phyloP scores from a whole-genome alignment of 257 asterid species.

The Nicotiana undulata region DNA sequence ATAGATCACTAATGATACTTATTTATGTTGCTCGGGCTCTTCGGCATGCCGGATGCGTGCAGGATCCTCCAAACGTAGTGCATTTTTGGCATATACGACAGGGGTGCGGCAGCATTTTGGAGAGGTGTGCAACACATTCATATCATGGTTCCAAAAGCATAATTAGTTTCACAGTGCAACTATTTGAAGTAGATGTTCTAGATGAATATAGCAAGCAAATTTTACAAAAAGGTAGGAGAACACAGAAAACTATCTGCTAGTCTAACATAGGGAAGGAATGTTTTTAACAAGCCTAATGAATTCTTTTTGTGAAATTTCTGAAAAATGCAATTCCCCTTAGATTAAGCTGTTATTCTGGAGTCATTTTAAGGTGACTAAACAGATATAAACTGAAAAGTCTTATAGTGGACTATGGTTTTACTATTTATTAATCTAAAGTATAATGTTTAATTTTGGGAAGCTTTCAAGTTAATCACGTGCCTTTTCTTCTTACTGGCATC shows the following conservation, averaged over 20 bases:
- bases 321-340: neutral
- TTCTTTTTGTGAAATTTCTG: neutral
- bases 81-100: too few relatives aligned
- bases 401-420: neutral
- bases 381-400: neutral
- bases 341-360: neutral
- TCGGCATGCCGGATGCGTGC: too few relatives aligned
- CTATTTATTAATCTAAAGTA: neutral
- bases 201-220: neutral
- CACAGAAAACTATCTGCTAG: neutral
- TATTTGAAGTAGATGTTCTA: neutral
- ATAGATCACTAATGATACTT: neutral
- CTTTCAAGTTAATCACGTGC: neutral
- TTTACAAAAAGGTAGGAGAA: neutral
- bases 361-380: neutral
- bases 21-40: too few relatives aligned
- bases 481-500: neutral
- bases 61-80: too few relatives aligned
- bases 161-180: neutral
- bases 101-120: too few relatives aligned
- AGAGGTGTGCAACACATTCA: neutral
- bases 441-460: neutral
- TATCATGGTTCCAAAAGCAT: neutral
- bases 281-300: neutral
- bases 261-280: neutral